phyloP scores from a whole-genome alignment of 139 green algal genomes.

The Tetradesmus obliquus region DNA sequence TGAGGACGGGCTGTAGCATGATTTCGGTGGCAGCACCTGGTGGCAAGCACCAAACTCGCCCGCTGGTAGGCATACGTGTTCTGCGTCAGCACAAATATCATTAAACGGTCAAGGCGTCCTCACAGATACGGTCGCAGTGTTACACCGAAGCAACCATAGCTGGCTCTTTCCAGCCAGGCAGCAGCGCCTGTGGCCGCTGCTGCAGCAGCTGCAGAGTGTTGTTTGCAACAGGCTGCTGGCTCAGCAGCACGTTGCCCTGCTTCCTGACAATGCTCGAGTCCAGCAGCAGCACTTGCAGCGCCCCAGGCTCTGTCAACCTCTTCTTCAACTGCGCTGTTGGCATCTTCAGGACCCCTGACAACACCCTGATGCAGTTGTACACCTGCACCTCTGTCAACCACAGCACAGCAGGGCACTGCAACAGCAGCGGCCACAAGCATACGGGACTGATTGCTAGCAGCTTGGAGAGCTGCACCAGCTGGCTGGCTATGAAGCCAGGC shows the following conservation, averaged over 20 bases:
- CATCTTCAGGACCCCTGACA: slow-evolving; percentile 27
- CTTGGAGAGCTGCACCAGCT: background rate
- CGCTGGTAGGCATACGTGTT: no score
- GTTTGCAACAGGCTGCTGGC: background rate
- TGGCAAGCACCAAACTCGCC: no score
- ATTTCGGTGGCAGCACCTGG: no score
- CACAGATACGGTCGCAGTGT: no score
- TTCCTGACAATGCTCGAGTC: background rate
- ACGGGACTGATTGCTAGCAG: background rate
- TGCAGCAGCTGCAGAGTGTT: background rate
- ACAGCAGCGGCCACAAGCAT: background rate
- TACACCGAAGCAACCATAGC: background rate
- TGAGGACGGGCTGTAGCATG: no score
- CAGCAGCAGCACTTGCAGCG: slow-evolving; percentile 22
- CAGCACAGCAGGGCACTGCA: slow-evolving; percentile 28
- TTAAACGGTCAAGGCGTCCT: no score
- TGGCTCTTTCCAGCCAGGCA: background rate
- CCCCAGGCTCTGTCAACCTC: background rate
- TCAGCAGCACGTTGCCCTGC: background rate
- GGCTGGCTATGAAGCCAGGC: background rate
- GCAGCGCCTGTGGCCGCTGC: background rate
- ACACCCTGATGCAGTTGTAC: background rate
- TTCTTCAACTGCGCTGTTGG: background rate
- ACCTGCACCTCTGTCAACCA: slow-evolving; percentile 26
- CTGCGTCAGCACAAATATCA: no score